phyloP scores from a whole-genome alignment of 1,284 basidiomycete species.

The Mycena sp. region DNA sequence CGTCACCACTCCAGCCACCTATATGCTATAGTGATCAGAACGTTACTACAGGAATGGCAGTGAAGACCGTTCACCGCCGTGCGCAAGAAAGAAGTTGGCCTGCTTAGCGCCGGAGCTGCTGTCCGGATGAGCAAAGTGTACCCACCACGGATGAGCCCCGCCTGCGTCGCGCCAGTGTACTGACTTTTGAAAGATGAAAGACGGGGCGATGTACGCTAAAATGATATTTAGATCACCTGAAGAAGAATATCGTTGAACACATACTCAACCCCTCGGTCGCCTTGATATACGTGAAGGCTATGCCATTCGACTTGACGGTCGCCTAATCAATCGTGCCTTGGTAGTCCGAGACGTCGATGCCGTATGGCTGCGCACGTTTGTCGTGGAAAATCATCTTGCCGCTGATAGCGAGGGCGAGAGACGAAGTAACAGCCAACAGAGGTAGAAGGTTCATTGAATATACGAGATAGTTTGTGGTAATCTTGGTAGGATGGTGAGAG shows the following conservation, averaged over 20 bases:
- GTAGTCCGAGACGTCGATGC: conserved; percentile 66
- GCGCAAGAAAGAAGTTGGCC: conserved; percentile 65
- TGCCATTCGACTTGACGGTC: conserved; percentile 62
- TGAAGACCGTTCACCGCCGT: conserved; percentile 71
- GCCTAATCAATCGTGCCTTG: conserved; percentile 68
- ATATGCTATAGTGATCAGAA: not conserved
- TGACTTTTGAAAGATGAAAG: conserved; percentile 61
- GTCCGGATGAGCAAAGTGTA: conserved; percentile 72
- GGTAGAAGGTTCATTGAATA: too few relatives aligned
- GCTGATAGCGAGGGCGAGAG: too few relatives aligned
- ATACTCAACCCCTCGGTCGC: conserved; percentile 73
- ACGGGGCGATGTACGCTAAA: conserved; percentile 48
- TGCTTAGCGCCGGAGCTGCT: conserved; percentile 63
- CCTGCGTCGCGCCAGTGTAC: conserved; percentile 64
- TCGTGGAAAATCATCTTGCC: too few relatives aligned
- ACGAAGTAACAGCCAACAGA: too few relatives aligned
- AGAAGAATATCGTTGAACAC: conserved; percentile 15
- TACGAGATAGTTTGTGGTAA: too few relatives aligned
- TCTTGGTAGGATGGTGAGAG: too few relatives aligned
- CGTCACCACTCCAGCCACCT: conserved; percentile 68
- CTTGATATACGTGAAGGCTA: conserved; percentile 74
- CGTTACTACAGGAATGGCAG: conserved; percentile 11
- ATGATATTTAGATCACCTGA: not conserved
- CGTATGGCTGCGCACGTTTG: conserved; percentile 42
- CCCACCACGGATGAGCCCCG: conserved; percentile 63